These are phyloP conservation scores for Pulchroboletus neoregius DNA, from an alignment of 1,284 basidiomycete species.

Conservation along the genomic window DNA sequence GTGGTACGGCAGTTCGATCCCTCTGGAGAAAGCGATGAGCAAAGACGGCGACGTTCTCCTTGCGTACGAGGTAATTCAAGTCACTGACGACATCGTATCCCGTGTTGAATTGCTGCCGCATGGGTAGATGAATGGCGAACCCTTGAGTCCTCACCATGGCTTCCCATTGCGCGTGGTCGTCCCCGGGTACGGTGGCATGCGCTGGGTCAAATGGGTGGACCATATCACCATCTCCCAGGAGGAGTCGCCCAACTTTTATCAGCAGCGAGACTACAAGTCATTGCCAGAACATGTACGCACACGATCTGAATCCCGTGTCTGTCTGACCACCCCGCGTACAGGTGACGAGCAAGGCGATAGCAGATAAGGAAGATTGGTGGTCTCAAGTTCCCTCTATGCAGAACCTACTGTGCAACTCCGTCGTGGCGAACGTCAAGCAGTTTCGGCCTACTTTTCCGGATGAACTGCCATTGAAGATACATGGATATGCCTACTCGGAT, in stretches of 20 bases:
- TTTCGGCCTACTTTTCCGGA: slow-evolving; percentile 28
- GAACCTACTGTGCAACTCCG: slow-evolving; percentile 59
- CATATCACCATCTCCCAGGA: slow-evolving; percentile 47
- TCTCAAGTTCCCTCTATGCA: slow-evolving; percentile 55
- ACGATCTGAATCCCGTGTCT: neutral
- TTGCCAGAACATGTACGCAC: slow-evolving; percentile 52
- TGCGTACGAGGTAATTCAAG: slow-evolving; percentile 52
- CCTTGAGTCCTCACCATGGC: slow-evolving; percentile 60
- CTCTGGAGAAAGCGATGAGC: slow-evolving; percentile 47
- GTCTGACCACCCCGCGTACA: slow-evolving; percentile 20
- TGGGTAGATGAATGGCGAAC: slow-evolving; percentile 61
- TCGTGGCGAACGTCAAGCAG: slow-evolving; percentile 44
- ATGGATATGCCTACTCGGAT: slow-evolving; percentile 59
- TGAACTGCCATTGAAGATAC: slow-evolving; percentile 38
- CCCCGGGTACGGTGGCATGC: slow-evolving; percentile 67
- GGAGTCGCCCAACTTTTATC: slow-evolving; percentile 62
- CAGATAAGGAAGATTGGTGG: slow-evolving; percentile 40
- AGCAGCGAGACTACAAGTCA: slow-evolving; percentile 63
- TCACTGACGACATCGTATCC: neutral
- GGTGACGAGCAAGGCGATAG: slow-evolving; percentile 47
- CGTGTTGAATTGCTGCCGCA: slow-evolving; percentile 5
- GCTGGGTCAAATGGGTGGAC: slow-evolving; percentile 79
- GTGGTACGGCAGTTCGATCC: slow-evolving; percentile 59
- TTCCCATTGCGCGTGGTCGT: slow-evolving; percentile 67
- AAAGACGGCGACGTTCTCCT: slow-evolving; percentile 51